Conservation (phyloP, 2,329 filamentous ascomycete species). For the Fusarium sp. region DNA sequence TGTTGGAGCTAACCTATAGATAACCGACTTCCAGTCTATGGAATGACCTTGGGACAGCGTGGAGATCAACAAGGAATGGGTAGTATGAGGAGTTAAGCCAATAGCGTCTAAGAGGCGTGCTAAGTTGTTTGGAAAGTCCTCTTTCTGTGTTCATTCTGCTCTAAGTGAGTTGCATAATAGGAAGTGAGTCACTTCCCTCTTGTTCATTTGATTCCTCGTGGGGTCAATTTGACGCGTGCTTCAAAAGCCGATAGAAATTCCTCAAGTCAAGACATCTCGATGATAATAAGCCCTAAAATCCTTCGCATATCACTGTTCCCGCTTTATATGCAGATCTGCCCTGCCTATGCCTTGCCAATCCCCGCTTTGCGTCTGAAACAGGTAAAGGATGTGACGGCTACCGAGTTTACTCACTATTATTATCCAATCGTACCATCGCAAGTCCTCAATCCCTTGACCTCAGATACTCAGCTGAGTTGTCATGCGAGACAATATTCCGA, state of each 20-base stretch:
- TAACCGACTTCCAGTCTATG: background rate
- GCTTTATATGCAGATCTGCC: background rate
- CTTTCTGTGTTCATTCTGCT: background rate
- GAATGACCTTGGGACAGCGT: background rate
- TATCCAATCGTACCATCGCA: background rate
- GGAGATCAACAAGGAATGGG: background rate
- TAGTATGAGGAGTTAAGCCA: background rate
- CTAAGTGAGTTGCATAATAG: background rate
- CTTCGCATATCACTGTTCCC: background rate
- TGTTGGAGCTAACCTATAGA: background rate
- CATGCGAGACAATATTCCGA: background rate
- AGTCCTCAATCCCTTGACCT: background rate
- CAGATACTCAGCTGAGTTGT: background rate
- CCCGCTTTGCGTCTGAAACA: background rate
- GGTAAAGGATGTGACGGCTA: background rate
- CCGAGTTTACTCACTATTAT: background rate
- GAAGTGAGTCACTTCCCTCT: too few relatives aligned
- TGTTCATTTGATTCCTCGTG: too few relatives aligned
- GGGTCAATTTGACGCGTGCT: background rate
- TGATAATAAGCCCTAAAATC: conserved; percentile 14
- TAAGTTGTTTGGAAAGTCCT: background rate
- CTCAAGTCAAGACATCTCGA: background rate
- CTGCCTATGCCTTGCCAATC: background rate
- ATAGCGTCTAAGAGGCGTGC: background rate
- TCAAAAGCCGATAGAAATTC: background rate